phyloP scores from a whole-genome alignment of 768 basidiomycete species.

The Boletus tomentosulus region DNA sequence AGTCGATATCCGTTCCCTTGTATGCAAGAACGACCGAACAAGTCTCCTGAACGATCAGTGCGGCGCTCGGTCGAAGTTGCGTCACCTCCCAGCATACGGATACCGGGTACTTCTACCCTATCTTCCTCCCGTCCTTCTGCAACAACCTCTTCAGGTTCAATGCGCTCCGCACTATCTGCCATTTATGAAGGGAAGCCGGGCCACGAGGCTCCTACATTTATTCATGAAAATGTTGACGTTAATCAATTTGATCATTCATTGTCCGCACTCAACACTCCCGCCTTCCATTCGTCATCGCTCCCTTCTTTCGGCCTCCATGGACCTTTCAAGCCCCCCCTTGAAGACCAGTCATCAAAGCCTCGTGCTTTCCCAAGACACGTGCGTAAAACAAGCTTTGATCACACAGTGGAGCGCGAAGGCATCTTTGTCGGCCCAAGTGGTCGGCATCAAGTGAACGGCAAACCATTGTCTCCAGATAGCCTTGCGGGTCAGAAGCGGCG shows the following conservation, averaged over 20 bases:
- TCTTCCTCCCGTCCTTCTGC: conserved; percentile 47
- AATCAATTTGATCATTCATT: conserved; percentile 37
- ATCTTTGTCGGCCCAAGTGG: conserved; percentile 56
- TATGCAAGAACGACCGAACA: conserved; percentile 22
- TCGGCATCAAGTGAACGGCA: conserved; percentile 79
- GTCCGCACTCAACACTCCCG: conserved; percentile 43
- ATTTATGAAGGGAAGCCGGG: conserved; percentile 44
- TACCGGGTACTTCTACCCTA: conserved; percentile 41
- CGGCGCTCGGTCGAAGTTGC: conserved; percentile 20
- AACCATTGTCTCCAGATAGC: conserved; percentile 62
- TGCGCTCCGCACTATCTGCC: conserved; percentile 43
- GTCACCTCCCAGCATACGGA: conserved; percentile 33
- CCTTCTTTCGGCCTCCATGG: conserved; percentile 70
- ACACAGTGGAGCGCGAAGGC: conserved; percentile 73
- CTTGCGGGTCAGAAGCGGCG: conserved; percentile 71
- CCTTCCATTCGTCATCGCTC: conserved; percentile 66
- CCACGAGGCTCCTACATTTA: conserved; percentile 31
- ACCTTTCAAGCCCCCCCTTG: conserved; percentile 33
- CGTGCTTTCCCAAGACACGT: conserved; percentile 78
- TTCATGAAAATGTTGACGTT: conserved; percentile 26
- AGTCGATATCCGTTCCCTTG: conserved; percentile 44
- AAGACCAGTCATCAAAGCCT: conserved; percentile 35
- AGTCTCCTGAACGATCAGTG: conserved; percentile 24
- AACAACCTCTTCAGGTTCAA: conserved; percentile 35
- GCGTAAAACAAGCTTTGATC: conserved; percentile 93